Base-by-base conservation (phyloP, 176 grass and related monocot genomes). In the Echinochloa phyllopogon region DNA sequence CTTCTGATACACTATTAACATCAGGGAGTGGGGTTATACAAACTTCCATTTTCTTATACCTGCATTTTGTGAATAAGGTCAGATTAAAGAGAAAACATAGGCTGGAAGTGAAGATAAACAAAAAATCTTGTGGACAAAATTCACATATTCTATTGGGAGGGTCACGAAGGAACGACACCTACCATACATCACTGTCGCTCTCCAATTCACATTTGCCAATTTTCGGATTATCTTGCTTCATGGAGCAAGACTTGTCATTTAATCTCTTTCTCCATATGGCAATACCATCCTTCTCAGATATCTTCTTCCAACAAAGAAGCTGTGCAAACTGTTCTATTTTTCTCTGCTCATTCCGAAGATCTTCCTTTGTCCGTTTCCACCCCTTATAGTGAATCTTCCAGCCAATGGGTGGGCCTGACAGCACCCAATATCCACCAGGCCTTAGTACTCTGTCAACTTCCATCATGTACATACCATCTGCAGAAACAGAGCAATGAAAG, bases 391-490 rank as follows among this genome's bases (percentile, higher is more conserved):
- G 71, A 59, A 85, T 76, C 79, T 89, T 94, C 94, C 94, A 94
- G 59, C 93, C 93, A 74, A 97, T 92, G 41, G 94, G 94, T 9
- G 94, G 92, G 20, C 94, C 92, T 29, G 94, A 97, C n/a, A 97
- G 65, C 42, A 97, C 88, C 94, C 94, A 97, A 69, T 92, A 97
- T 21, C 94, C 94, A 12, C 94, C 94, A 20, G 94, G 92, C 72
- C 94, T 87, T 27, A 97, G 86, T 52, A 97, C 94, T 47, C 94
- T 73, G 84, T 97, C 94, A 78, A 94, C 90, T 70, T 97, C 94
- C 92, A 94, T 94, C 92, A 97, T 92, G 90, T 97, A 97, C 83
- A 94, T 92, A 72, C 94, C 94, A 81, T 94, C 94, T 97, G 89
- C 50, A 56, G 72, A 92, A 67, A 58, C 62, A 60, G 17, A 74